Evolutionary conservation across 495 filamentous ascomycete genomes (phyloP).

Genomic region (Articulospora tetracladia): DNA sequence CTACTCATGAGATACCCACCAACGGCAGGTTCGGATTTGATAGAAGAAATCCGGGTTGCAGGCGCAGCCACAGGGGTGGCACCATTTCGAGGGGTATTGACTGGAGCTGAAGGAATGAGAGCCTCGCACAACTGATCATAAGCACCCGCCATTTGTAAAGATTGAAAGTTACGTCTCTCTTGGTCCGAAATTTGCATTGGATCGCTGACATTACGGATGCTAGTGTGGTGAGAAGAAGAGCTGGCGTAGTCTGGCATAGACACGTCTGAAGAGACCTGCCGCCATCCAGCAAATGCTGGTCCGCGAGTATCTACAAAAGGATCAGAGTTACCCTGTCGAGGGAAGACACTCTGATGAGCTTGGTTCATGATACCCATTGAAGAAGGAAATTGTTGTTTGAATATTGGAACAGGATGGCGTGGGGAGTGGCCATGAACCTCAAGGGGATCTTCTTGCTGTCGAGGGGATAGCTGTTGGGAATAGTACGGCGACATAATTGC

Average conservation of each 20-base stretch:
- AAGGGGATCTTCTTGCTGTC: conserved; percentile 24
- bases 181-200: conserved; percentile 22
- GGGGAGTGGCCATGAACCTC: conserved; percentile 51
- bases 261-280: conserved; percentile 41
- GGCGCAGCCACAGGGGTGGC: conserved; percentile 4
- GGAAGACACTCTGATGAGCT: conserved; percentile 23
- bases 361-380: conserved; percentile 12
- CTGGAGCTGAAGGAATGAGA: conserved; percentile 40
- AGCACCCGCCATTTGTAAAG: conserved; percentile 28
- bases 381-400: neutral
- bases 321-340: conserved; percentile 28
- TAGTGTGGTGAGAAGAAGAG: conserved; percentile 31
- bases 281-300: conserved; percentile 26
- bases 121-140: conserved; percentile 34
- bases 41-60: neutral
- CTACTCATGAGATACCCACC: neutral
- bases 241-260: conserved; percentile 50
- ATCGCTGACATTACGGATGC: conserved; percentile 37
- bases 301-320: conserved; percentile 35
- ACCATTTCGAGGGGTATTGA: conserved; percentile 35
- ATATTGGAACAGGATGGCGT: conserved; percentile 27
- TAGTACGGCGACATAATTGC: conserved; percentile 31
- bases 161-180: conserved; percentile 33
- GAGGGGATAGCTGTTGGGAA: conserved; percentile 31
- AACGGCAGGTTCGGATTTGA: neutral